Base-by-base conservation (phyloP, 306 rosid species). In the Prunus mira region DNA sequence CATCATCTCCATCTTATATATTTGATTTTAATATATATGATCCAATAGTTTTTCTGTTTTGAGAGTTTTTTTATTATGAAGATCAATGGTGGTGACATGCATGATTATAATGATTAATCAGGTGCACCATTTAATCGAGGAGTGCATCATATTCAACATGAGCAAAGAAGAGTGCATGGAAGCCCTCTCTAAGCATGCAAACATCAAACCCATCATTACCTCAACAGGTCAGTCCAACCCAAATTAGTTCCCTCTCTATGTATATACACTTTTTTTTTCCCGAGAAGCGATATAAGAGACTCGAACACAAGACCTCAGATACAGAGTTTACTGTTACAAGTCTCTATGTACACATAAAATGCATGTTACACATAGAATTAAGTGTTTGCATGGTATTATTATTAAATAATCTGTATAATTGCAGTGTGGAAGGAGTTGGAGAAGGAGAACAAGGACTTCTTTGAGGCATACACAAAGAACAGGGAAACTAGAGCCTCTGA, bases 41-140 rank as follows among this genome's bases (percentile, higher is more conserved):
- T n/a, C 4, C 24, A 18, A 1, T 3, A 55, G 1, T 6, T 52
- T 56, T 20, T 60, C 14, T 60, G 6, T 24, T 60, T 58, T 14
- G 38, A 20, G 11, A 60, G 7, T 27, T 60, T 60, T 3, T 24
- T 34, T 25, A 1, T 22, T 54, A 67, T 45, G 72, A 68, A 24
- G 11, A 11, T 58, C 24, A 5, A 58, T 58, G 32, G 13, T 19
- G 6, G 12, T 66, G 52, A 57, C 28, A 50, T 49, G 9, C 54
- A 54, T 52, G 62, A 13, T 56, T 47, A 38, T 38, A 38, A 47
- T 32, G 57, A 28, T 22, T 20, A 22, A 11, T 62, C 55, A 93
- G 98, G 98, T 95, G 83, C 99, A 95, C 76, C 99, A 86, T 67
- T 22, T 95, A 74, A 95, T 95, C 9, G 99, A 95, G 77, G 96